Evolutionary conservation across 768 basidiomycete species (phyloP), one percentile per base, ranked within the genome.

Genomic region (Tricholoma terreum): DNA sequence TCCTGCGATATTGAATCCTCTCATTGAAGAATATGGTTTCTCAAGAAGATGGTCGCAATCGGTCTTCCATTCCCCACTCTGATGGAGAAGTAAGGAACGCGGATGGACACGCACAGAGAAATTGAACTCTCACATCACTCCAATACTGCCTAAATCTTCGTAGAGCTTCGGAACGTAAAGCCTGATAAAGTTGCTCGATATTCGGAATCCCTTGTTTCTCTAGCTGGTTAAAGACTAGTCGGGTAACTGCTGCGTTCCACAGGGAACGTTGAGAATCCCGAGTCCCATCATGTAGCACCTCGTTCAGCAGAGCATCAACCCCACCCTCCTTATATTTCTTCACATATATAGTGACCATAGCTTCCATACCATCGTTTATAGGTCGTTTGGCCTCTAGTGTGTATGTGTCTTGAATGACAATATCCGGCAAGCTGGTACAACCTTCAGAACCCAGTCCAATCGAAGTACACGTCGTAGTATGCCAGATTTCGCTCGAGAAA

Each of bases 1-100:
- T 17, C 64, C 66, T 9, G 73, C 69, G 24, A 71, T 64, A 36
- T 73, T 69, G 21, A 72, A 55, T 6, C 65, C 63, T 21, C 57
- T 50, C 14, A 65, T 57, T 0, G 55, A 62, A 36, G 62, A 51
- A 33, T 61, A 48, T 33, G 38, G 36, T n/a, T 54, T 43, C 0
- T 38, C 45, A 11, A 5, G 4, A 11, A 30, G 11, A 12, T 36
- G 27, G 0, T 17, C 52, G 9, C 17, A 17, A 30, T 54, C 40
- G n/a, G 15, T 19, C n/a, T 24, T 54, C 52, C 52, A 43, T 33
- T 33, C 52, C 1, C 52, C 52, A 19, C 10, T 21, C 52, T 54
- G 21, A 22, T 4, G n/a, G 12, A 8, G 8, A n/a, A 6, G 24
- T 17, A 19, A 21, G 24, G 3, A 27, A 27, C 6, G 24, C 24